Percentiles rank a stretch among this genome's conserved stretches.
Conservation (phyloP, 257 asterid species). For the Lantana camara region DNA sequence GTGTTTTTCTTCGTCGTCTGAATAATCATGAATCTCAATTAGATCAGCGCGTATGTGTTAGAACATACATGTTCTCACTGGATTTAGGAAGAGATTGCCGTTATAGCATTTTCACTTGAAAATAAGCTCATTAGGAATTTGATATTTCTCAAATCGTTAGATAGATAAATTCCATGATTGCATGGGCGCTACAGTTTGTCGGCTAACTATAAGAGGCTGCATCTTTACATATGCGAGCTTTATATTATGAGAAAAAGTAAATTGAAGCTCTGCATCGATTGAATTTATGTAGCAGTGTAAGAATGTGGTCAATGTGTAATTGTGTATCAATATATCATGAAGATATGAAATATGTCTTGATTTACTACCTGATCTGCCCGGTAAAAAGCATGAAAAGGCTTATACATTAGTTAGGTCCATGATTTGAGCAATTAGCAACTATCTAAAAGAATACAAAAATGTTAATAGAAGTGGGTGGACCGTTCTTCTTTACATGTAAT, state of each 20-base stretch:
- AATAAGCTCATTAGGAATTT: neutral
- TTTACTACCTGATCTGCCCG: neutral
- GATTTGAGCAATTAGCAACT: constrained; percentile 10
- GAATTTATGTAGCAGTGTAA: neutral
- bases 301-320: neutral
- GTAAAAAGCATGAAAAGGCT: constrained; percentile 14
- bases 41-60: neutral
- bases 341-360: constrained; percentile 12
- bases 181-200: constrained; percentile 18
- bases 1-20: constrained; percentile 38
- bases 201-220: constrained; percentile 4
- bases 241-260: neutral
- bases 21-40: neutral
- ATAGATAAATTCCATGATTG: constrained; percentile 10
- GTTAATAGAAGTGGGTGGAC: neutral
- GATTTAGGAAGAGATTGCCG: constrained; percentile 15
- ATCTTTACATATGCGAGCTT: neutral
- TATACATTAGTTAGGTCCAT: constrained; percentile 5
- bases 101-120: constrained; percentile 10
- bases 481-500: neutral
- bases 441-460: neutral
- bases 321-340: too few species aligned
- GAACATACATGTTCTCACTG: constrained; percentile 20
- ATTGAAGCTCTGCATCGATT: constrained; percentile 7
- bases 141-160: neutral